Conservation (phyloP, 768 basidiomycete genomes). For the Mycena galericulata region DNA sequence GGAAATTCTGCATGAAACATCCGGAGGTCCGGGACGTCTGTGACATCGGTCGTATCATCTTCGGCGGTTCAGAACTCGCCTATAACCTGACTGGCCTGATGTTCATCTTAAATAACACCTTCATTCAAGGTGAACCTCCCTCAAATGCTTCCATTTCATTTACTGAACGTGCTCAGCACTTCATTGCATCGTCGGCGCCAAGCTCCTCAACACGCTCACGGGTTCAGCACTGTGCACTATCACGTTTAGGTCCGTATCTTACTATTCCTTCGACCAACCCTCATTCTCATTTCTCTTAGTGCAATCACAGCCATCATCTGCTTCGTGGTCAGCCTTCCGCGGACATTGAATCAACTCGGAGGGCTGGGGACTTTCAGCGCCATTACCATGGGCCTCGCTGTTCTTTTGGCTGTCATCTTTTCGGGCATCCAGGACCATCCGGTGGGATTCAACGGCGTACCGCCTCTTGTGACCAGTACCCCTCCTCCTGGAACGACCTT, state of each 20-base stretch:
- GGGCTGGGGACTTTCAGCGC: constrained; percentile 54
- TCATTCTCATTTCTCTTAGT: too few relatives aligned
- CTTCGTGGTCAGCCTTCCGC: constrained; percentile 57
- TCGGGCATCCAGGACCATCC: constrained; percentile 55
- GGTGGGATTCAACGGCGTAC: constrained; percentile 50
- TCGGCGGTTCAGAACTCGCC: constrained; percentile 58
- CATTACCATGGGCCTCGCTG: constrained; percentile 59
- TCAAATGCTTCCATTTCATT: not conserved
- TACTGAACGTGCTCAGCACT: constrained; percentile 33
- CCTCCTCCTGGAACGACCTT: constrained; percentile 54
- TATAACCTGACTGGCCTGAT: constrained; percentile 64
- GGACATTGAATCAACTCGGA: constrained; percentile 56
- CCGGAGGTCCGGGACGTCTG: constrained; percentile 64
- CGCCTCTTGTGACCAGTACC: constrained; percentile 51
- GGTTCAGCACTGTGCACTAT: constrained; percentile 56
- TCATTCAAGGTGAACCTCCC: constrained; percentile 55
- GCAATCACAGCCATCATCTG: constrained; percentile 51
- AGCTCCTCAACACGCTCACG: constrained; percentile 58
- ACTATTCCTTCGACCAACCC: too few relatives aligned
- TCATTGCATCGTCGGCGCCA: constrained; percentile 59
- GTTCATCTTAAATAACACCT: constrained; percentile 67
- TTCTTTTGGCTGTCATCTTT: constrained; percentile 56
- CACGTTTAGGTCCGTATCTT: too few relatives aligned
- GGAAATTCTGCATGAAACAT: constrained; percentile 62
- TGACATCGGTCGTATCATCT: constrained; percentile 62